Conservation (phyloP, 2,329 filamentous ascomycete species). For the Fusarium camptoceras region DNA sequence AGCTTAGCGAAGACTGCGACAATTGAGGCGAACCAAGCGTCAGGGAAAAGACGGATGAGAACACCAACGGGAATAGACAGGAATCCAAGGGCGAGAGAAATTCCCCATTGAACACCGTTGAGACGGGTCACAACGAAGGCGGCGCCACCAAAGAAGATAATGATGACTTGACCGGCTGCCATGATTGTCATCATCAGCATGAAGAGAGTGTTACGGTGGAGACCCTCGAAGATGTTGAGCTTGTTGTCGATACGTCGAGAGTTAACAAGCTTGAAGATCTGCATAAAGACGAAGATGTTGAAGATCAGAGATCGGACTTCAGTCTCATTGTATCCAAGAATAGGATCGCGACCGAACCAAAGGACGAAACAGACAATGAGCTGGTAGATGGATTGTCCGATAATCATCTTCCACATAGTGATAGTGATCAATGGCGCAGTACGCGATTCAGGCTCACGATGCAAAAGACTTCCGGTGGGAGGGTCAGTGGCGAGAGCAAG, state of each 20-base stretch:
- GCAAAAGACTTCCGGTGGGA: slow-evolving; percentile 66
- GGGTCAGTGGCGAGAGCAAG: slow-evolving; percentile 73
- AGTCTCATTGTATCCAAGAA: slow-evolving; percentile 63
- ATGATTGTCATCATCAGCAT: slow-evolving; percentile 51
- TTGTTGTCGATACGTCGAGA: slow-evolving; percentile 80
- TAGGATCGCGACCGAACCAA: slow-evolving; percentile 66
- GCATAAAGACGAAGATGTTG: slow-evolving; percentile 79
- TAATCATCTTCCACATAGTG: slow-evolving; percentile 76
- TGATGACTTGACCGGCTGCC: slow-evolving; percentile 38
- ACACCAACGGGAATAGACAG: slow-evolving; percentile 79
- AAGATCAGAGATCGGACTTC: slow-evolving; percentile 68
- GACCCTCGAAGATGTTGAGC: slow-evolving; percentile 88
- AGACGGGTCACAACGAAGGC: slow-evolving; percentile 76
- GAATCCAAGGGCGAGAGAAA: slow-evolving; percentile 80
- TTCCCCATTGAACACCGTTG: slow-evolving; percentile 79
- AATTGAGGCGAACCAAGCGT: slow-evolving; percentile 58
- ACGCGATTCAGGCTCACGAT: slow-evolving; percentile 67
- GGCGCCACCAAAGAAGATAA: slow-evolving; percentile 57
- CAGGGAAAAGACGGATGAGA: slow-evolving; percentile 80
- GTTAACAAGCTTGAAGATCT: slow-evolving; percentile 77
- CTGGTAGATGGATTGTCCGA: slow-evolving; percentile 70
- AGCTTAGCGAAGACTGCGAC: slow-evolving; percentile 23
- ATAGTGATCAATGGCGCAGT: slow-evolving; percentile 78
- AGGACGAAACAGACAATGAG: slow-evolving; percentile 68
- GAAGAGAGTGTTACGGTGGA: slow-evolving; percentile 31